A percentile compares a stretch with the other conserved stretches of the same genome.
Conservation (phyloP, 164 flowering plant genomes). For the Santalum album region DNA sequence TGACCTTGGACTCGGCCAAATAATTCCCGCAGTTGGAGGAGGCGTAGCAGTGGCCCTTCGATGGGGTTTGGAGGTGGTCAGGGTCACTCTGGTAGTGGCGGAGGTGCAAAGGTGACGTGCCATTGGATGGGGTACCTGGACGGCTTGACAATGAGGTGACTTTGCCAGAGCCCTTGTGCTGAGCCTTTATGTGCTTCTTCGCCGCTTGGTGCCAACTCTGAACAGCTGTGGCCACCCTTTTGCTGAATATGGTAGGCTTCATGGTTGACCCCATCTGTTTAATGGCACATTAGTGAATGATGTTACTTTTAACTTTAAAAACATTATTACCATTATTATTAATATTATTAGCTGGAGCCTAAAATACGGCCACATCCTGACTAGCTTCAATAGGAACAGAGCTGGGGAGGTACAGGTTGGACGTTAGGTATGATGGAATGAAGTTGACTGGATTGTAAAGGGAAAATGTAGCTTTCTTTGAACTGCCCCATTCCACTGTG, state of each 20-base stretch:
- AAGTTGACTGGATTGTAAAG: too few species aligned
- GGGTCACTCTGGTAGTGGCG: slow-evolving; percentile 5
- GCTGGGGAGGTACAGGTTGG: too few species aligned
- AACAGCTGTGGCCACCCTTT: slow-evolving; percentile 4
- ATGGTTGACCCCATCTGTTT: slow-evolving; percentile 10
- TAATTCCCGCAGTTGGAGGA: neutral
- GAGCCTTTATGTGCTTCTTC: slow-evolving; percentile 4
- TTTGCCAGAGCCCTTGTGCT: slow-evolving; percentile 7
- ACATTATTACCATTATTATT: too few species aligned
- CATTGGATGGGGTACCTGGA: slow-evolving; percentile 1
- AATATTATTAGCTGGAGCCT: too few species aligned
- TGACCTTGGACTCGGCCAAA: neutral
- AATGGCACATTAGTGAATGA: too few species aligned
- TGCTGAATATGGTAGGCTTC: slow-evolving; percentile 10
- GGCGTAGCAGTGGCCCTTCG: neutral
- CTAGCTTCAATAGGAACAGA: too few species aligned
- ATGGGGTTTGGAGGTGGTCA: slow-evolving; percentile 4
- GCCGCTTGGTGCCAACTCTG: slow-evolving; percentile 10
- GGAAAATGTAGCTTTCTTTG: too few species aligned
- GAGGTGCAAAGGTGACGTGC: slow-evolving; percentile 6
- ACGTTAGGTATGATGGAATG: too few species aligned
- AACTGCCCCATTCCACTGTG: too few species aligned
- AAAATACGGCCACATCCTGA: too few species aligned
- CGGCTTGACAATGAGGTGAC: neutral
- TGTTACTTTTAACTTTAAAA: too few species aligned